Evolutionary conservation across 2,329 filamentous ascomycete genomes (phyloP).

Genomic region (Epichloe uncinata): DNA sequence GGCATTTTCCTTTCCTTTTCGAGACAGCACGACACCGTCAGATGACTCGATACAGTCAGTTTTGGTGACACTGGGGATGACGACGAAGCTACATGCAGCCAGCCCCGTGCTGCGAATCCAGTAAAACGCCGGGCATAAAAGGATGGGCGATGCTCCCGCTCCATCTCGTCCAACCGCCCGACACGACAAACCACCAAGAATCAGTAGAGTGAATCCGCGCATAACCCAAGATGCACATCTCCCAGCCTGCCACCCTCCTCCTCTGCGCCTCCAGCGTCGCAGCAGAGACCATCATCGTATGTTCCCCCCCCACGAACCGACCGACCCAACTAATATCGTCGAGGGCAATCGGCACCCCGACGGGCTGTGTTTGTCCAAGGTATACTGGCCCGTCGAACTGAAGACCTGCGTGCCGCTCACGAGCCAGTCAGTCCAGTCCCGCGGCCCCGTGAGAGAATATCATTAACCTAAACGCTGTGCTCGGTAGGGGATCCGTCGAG

Average conservation of each 20-base stretch:
- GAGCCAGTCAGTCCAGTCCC: not conserved
- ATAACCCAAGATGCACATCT: not conserved
- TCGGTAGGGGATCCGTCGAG: not conserved
- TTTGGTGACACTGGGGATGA: too few relatives aligned
- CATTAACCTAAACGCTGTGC: not conserved
- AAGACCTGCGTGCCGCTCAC: not conserved
- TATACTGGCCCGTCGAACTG: rapidly evolving
- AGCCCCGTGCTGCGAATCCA: too few relatives aligned
- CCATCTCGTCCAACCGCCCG: too few relatives aligned
- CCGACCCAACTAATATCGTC: too few relatives aligned
- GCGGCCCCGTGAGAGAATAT: too few relatives aligned
- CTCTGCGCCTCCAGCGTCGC: not conserved
- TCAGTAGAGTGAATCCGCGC: not conserved
- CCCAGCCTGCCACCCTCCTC: not conserved
- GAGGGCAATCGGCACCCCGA: not conserved
- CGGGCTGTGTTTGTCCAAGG: not conserved
- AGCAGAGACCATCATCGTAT: not conserved
- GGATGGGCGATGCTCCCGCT: too few relatives aligned
- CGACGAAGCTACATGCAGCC: too few relatives aligned
- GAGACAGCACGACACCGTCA: too few relatives aligned
- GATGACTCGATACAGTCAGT: too few relatives aligned
- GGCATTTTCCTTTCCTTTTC: too few relatives aligned
- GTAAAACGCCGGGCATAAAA: too few relatives aligned
- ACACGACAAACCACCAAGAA: too few relatives aligned
- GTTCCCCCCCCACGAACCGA: not conserved